Conservation (phyloP, 2,329 filamentous ascomycete species). For the Aschersonia sp. region DNA sequence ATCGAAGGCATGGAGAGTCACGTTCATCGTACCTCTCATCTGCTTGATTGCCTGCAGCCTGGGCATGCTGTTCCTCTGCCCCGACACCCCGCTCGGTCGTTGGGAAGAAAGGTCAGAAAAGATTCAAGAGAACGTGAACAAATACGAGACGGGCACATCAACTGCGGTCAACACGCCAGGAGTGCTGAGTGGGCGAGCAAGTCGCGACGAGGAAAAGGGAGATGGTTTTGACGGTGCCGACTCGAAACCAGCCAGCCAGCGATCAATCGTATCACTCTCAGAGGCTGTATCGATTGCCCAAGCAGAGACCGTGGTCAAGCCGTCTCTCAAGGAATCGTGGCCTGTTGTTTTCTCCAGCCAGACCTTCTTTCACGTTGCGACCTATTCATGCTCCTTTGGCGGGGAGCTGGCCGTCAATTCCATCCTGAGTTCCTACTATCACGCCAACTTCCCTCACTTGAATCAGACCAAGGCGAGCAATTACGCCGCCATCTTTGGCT, state of each 20-base stretch:
- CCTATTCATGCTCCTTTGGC: constrained; percentile 51
- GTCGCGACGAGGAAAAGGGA: constrained; percentile 15
- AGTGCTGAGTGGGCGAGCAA: constrained; percentile 25
- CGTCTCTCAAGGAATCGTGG: constrained; percentile 34
- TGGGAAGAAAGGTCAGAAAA: constrained; percentile 60
- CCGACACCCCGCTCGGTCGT: constrained; percentile 69
- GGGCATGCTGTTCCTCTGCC: constrained; percentile 57
- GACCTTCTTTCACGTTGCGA: constrained; percentile 36
- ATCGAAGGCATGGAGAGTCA: constrained; percentile 67
- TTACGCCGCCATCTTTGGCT: constrained; percentile 61
- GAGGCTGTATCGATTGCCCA: constrained; percentile 40
- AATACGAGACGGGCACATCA: constrained; percentile 24
- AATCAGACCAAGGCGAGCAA: constrained; percentile 40
- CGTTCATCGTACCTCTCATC: constrained; percentile 73
- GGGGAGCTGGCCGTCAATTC: constrained; percentile 48
- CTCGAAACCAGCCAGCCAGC: constrained; percentile 21
- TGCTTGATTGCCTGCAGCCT: constrained; percentile 53
- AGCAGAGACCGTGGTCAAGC: constrained; percentile 38
- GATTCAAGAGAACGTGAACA: constrained; percentile 35
- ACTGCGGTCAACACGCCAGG: constrained; percentile 37
- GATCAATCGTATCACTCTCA: constrained; percentile 21
- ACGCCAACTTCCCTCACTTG: constrained; percentile 42
- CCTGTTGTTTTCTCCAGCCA: constrained; percentile 34
- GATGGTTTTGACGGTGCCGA: constrained; percentile 1
- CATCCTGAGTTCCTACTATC: constrained; percentile 42